A percentile compares a stretch with the other conserved stretches of the same genome.
These are phyloP conservation scores for Taphrina communis DNA, from an alignment of 1,139 yeast species.

Conservation along the genomic window DNA sequence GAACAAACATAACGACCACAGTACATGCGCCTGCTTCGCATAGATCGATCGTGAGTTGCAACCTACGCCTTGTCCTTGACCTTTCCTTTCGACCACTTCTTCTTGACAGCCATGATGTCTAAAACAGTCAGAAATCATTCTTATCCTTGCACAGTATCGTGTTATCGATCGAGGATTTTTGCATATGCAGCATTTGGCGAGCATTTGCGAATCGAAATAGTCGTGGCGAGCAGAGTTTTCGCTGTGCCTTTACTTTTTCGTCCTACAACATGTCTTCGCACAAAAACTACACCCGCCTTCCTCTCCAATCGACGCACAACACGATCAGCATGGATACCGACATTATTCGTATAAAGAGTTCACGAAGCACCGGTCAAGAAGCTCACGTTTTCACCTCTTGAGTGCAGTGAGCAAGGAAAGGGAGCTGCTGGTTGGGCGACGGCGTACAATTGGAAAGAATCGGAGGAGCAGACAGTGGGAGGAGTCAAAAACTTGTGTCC, in stretches of 20 bases:
- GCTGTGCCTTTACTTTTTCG: not conserved
- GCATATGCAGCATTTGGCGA: not conserved
- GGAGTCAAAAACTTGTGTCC: not conserved
- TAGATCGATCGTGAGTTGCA: not conserved
- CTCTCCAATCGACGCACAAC: too few species aligned
- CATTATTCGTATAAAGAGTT: slow-evolving; percentile 15
- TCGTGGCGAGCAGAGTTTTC: slow-evolving; percentile 3
- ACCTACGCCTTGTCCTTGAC: slow-evolving; percentile 98
- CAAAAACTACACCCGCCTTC: not conserved
- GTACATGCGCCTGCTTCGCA: not conserved
- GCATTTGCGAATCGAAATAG: not conserved
- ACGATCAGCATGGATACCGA: not conserved
- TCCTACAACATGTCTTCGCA: not conserved
- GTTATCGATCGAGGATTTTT: not conserved
- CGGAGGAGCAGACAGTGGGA: slow-evolving; percentile 6
- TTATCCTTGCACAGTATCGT: not conserved
- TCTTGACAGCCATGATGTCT: slow-evolving; percentile 49
- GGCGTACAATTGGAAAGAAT: not conserved
- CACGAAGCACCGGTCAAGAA: not conserved
- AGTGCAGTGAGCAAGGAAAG: not conserved
- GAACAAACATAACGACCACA: not conserved
- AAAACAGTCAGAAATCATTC: slow-evolving; percentile 7
- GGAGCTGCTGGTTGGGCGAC: too few species aligned
- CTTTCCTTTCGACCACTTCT: slow-evolving; percentile 99
- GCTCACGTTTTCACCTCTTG: slow-evolving; percentile 4